Evolutionary conservation across 2,329 filamentous ascomycete species (phyloP).

Genomic region (Ascochyta lentis): DNA sequence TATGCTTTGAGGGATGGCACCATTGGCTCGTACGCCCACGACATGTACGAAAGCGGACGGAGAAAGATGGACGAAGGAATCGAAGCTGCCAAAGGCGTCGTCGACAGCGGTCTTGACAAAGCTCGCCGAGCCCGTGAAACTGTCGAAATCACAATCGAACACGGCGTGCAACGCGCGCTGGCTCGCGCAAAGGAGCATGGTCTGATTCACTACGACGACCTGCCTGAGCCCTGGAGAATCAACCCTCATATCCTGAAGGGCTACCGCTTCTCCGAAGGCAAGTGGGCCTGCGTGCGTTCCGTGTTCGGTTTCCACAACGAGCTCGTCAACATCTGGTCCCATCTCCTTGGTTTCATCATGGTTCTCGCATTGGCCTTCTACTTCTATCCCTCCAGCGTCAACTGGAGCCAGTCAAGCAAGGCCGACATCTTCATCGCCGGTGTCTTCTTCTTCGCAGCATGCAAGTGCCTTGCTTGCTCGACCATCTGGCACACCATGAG

Average conservation of each 20-base stretch:
- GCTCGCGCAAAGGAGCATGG: conserved; percentile 77
- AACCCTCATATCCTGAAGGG: conserved; percentile 92
- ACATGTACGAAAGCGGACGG: conserved; percentile 78
- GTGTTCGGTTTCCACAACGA: conserved; percentile 90
- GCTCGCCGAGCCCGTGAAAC: conserved; percentile 79
- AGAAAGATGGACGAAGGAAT: conserved; percentile 82
- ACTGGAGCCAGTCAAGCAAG: conserved; percentile 86
- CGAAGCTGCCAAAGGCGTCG: conserved; percentile 74
- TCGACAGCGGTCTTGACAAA: conserved; percentile 81
- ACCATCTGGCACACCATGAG: conserved; percentile 99
- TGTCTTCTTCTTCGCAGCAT: conserved; percentile 94
- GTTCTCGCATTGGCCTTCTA: conserved; percentile 91
- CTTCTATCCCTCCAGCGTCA: conserved; percentile 87
- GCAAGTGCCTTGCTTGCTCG: conserved; percentile 92
- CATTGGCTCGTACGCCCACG: conserved; percentile 73
- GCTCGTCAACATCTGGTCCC: conserved; percentile 97
- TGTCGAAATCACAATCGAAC: conserved; percentile 69
- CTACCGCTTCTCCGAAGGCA: conserved; percentile 93
- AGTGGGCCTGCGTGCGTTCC: conserved; percentile 85
- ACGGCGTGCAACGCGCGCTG: conserved; percentile 83
- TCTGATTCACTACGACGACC: conserved; percentile 85
- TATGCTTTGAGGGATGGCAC: conserved; percentile 81
- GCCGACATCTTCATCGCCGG: conserved; percentile 89
- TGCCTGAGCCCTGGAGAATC: conserved; percentile 90
- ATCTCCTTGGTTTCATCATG: conserved; percentile 85